Base-by-base conservation (phyloP, 768 basidiomycete genomes). In the Termitomyces sp. region DNA sequence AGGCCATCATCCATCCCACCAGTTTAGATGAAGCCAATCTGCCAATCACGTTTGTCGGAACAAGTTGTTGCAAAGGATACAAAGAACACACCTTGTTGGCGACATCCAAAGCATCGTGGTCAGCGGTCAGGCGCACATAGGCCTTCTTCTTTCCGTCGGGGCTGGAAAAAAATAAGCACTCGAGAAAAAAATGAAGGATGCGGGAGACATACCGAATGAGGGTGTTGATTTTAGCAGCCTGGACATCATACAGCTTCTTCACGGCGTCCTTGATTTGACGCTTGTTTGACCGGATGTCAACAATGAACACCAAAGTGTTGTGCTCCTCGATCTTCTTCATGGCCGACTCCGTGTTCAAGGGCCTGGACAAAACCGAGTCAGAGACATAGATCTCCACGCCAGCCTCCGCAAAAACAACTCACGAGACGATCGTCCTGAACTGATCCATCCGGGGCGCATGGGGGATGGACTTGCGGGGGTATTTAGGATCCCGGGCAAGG, bases 301-400 rank as follows among this genome's bases (percentile, higher is more conserved):
- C 94, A 60, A 98, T 88, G 81, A 98, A 99, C 59, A 99, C 97
- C 58, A 98, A 85, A 32, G 97, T 99, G 77, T 99, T 98, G 82
- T 98, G 88, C 75, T 98, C 96, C 82, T 99, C 96, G 58, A 99
- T 99, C 85, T 99, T 97, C 85, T 98, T 96, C 96, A 98, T 98
- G 61, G 96, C 95, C 13, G 86, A 88, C 75, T 98, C 95, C 16
- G 94, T 96, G 86, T 94, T 96, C 73, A 94, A 72, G 18, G 92
- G 92, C 52, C 88, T 91, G 56, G 16, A 14, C 43, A 10, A 31
- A 53, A 13, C 14, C 12, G 6, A 37, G 46, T 55, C 18, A 53
- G 58, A 29, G 36, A 31, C 41, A 3, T 39, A 24, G 16, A 41
- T 14, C 27, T 36, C 27, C 46, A 56, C 31, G 4, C 8, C 47